Base-by-base conservation (phyloP, 2,329 filamentous ascomycete genomes). In the Domatiomyces globalis region DNA sequence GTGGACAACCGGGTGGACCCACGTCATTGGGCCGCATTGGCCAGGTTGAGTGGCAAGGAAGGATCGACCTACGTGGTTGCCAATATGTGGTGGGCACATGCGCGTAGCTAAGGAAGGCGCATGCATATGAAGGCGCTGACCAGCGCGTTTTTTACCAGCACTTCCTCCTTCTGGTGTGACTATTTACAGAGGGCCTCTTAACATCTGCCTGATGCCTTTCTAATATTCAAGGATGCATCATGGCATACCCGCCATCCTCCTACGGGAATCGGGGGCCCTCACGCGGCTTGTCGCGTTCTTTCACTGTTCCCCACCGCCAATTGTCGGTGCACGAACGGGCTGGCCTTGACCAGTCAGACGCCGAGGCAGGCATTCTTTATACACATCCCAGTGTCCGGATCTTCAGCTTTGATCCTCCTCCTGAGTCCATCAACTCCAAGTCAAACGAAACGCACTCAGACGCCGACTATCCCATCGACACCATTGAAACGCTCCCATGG, bases 311-410 rank as follows among this genome's bases (percentile, higher is more conserved):
- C 33, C 43, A 57, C 22, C 56, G 58, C 20, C 33, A 48, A 19
- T 49, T 60, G 22, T 58, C 57, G 27, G 27, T 54, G 22, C 57
- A 58, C 48, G 58, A 61, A 49, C 51, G 42, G 42, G 58, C 57
- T 19, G 56, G 50, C 33, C 51, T 58, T 15, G 50, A 59, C 42
- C 53, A 56, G 19, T 65, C 67, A 4, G 67, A 70, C 49, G 58
- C 60, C 20, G 60, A 55, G 20, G 53, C 54, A 17, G 65, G 68
- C 51, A 63, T 71, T 50, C 75, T 94, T 4, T 92, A 85, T 64
- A 80, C 78, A 52, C 84, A 89, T 61, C 78, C 83, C 0, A 79
- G 77, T 44, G 81, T 81, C 53, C 87, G 82, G 63, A 85, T 94
- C 55, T 73, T 84, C 49, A 77, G 79, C 51, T 85, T 85, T 65